These are phyloP conservation scores for Fraxinus floribunda DNA, from an alignment of 305 asterid genomes.

Conservation along the genomic window DNA sequence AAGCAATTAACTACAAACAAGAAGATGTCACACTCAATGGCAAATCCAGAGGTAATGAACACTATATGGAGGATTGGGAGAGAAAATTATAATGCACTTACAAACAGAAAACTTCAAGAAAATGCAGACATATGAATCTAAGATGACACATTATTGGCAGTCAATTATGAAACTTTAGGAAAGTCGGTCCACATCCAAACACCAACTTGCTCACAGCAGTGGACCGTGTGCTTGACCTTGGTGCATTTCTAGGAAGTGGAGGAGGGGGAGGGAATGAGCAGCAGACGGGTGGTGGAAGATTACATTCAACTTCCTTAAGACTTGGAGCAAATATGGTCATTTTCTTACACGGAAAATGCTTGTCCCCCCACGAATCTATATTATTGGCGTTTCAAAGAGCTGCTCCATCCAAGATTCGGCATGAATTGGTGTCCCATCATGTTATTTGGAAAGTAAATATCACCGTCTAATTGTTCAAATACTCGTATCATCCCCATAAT, in stretches of 20 bases:
- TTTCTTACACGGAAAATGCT: neutral
- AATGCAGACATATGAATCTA: neutral
- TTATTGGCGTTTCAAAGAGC: neutral
- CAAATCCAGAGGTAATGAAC: neutral
- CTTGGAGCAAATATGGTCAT: neutral
- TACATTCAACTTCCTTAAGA: neutral
- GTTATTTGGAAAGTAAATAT: neutral
- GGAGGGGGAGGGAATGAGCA: neutral
- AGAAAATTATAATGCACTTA: neutral
- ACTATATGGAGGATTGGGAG: neutral
- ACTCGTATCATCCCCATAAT: neutral
- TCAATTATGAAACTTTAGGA: neutral
- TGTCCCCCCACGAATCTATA: neutral
- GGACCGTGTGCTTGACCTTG: neutral
- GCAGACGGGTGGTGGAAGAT: neutral
- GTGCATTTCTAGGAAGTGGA: neutral
- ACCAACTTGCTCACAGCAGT: neutral
- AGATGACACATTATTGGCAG: neutral
- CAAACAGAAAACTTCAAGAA: neutral
- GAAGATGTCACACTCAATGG: neutral
- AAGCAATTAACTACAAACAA: constrained; percentile 59
- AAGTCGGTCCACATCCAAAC: neutral
- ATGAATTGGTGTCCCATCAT: neutral
- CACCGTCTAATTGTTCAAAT: neutral
- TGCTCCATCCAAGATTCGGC: neutral